Evolutionary conservation across 495 filamentous ascomycete genomes (phyloP).

Genomic region (Podospora fimiseda): DNA sequence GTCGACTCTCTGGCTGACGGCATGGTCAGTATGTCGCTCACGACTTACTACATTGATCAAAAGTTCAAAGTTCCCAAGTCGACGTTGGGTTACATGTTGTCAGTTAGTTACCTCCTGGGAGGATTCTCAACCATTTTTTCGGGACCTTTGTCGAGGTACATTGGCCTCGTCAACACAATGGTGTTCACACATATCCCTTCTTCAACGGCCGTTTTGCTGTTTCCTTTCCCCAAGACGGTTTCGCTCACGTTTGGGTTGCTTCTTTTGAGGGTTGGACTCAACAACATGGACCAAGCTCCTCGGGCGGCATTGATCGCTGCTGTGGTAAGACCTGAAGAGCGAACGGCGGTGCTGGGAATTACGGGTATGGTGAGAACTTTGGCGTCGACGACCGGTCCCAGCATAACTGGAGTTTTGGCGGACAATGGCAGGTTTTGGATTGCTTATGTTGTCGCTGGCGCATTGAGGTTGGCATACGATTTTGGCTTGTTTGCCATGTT

Average conservation of each 20-base stretch:
- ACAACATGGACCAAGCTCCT: slow-evolving; percentile 75
- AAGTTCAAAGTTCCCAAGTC: slow-evolving; percentile 68
- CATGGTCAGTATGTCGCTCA: slow-evolving; percentile 64
- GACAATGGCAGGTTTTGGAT: slow-evolving; percentile 59
- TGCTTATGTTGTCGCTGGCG: slow-evolving; percentile 67
- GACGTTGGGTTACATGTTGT: slow-evolving; percentile 39
- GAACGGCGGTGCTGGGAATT: slow-evolving; percentile 74
- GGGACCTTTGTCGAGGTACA: slow-evolving; percentile 64
- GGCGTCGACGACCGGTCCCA: slow-evolving; percentile 57
- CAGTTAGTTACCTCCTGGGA: slow-evolving; percentile 29
- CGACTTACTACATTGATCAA: slow-evolving; percentile 69
- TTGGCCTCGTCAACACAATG: slow-evolving; percentile 65
- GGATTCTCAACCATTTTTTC: slow-evolving; percentile 58
- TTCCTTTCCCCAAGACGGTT: slow-evolving; percentile 33
- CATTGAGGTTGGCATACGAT: slow-evolving; percentile 65
- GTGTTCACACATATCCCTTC: slow-evolving; percentile 43
- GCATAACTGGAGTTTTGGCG: slow-evolving; percentile 66
- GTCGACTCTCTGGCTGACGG: slow-evolving; percentile 76
- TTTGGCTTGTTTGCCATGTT: slow-evolving; percentile 67
- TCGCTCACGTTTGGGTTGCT: slow-evolving; percentile 55
- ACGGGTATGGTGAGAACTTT: slow-evolving; percentile 65
- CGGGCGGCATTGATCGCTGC: slow-evolving; percentile 75
- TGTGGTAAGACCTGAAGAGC: slow-evolving; percentile 63
- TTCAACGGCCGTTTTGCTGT: slow-evolving; percentile 34
- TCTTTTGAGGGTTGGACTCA: slow-evolving; percentile 53